Evolutionary conservation across 139 green algal species (phyloP), one percentile per base, ranked within the genome.

Genomic region (Desmodesmus armatus): DNA sequence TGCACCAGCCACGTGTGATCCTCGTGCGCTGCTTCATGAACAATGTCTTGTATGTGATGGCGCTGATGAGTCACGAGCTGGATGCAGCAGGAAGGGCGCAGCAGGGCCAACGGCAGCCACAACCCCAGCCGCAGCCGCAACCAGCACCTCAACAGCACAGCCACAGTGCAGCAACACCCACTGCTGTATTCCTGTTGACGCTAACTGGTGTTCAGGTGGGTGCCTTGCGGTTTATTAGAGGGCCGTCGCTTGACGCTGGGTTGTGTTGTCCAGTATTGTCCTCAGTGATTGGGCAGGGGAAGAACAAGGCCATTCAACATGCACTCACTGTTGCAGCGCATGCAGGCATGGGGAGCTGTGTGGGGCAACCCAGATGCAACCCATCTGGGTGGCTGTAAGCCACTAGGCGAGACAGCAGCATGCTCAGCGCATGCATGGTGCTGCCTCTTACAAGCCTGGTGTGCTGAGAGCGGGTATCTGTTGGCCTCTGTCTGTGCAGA

Each of bases 21-120:
- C 27, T 86, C 27, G 4, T 86, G 1, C 67, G 69, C 13, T 69
- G 80, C 47, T 86, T 86, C 35, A 23, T 80, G 4, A 86, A 86
- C 60, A 78, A 86, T 27, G 44, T 77, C 65, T 31, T 67, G 79
- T 75, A 85, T 25, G 65, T 75, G 4, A 29, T 25, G n/a, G 43
- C 29, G 3, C 31, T 85, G 17, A 44, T 85, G 1, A 75, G n/a
- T 17, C 63, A 66, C 21, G 79, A 85, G 44, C 15, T 49, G 31
- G 74, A 40, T 17, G 65, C 79, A 75, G 65, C 65, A 29, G 25
- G 27, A n/a, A n/a, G n/a, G n/a, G n/a, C n/a, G n/a, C n/a, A n/a
- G n/a, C n/a, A n/a, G n/a, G 35, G 5, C 1, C 23, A 27, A 25
- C 27, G 35, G 39, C 39, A 55, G 55, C 41, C 35, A 31, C 44